Conservation (phyloP, 108 stramenopile species). For the Cylindrotheca closterium region DNA sequence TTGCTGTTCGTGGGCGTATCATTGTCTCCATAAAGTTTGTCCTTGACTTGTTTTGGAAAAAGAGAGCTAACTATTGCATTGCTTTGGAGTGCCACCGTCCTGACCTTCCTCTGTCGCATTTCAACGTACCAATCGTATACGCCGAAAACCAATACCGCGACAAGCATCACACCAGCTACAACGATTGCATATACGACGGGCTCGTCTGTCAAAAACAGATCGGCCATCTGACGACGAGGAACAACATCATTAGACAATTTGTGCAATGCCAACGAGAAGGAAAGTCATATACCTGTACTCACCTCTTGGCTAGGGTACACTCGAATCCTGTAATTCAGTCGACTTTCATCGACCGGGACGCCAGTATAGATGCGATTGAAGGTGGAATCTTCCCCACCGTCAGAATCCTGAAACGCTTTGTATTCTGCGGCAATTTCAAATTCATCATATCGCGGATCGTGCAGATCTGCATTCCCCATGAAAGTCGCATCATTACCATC, state of each 20-base stretch:
- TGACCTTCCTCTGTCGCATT: slow-evolving; percentile 18
- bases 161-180: background rate
- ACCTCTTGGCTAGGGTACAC: too few relatives aligned
- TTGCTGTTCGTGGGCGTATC: background rate
- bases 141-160: background rate
- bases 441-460: slow-evolving; percentile 14
- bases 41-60: slow-evolving; percentile 51
- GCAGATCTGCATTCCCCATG: slow-evolving; percentile 19
- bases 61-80: slow-evolving; percentile 47
- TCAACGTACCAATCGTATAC: slow-evolving; percentile 9
- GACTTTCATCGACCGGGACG: too few relatives aligned
- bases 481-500: slow-evolving; percentile 16
- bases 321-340: too few relatives aligned
- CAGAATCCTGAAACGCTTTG: background rate
- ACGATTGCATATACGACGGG: slow-evolving; percentile 7
- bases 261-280: too few relatives aligned
- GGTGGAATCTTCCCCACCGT: background rate
- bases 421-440: background rate
- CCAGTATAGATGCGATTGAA: too few relatives aligned
- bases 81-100: slow-evolving; percentile 17
- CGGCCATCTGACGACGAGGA: too few relatives aligned
- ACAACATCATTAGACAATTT: too few relatives aligned
- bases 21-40: slow-evolving; percentile 36
- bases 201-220: too few relatives aligned
- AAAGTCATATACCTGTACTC: too few relatives aligned